phyloP scores from a whole-genome alignment of 495 filamentous ascomycete genomes.

The Hypoxylon lenormandii region DNA sequence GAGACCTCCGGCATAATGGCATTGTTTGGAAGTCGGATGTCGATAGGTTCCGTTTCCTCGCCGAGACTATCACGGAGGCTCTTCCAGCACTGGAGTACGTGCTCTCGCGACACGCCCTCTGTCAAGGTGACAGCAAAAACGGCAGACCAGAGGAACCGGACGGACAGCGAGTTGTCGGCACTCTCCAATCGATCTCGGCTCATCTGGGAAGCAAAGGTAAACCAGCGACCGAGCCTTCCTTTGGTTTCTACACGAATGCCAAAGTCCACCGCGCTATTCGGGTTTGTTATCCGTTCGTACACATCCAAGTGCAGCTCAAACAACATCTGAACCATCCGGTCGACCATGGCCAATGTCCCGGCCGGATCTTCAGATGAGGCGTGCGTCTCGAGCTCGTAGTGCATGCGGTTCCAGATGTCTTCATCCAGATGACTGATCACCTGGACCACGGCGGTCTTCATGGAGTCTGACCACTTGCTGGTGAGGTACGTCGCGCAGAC shows the following conservation, averaged over 20 bases:
- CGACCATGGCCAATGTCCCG: constrained; percentile 42
- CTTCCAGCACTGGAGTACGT: constrained; percentile 82
- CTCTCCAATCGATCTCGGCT: constrained; percentile 58
- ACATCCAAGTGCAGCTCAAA: constrained; percentile 92
- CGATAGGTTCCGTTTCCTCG: constrained; percentile 48
- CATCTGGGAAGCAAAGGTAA: constrained; percentile 72
- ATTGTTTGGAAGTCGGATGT: constrained; percentile 83
- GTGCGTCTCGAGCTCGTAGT: constrained; percentile 56
- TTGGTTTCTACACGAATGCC: constrained; percentile 70
- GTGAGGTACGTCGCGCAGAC: constrained; percentile 71
- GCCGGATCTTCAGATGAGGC: constrained; percentile 39
- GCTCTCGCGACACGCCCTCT: constrained; percentile 76
- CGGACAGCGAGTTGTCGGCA: constrained; percentile 61
- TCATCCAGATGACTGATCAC: constrained; percentile 76
- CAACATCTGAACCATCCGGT: constrained; percentile 77
- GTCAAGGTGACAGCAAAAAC: constrained; percentile 77
- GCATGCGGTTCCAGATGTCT: constrained; percentile 69
- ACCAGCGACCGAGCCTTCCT: constrained; percentile 81
- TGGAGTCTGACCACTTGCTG: constrained; percentile 75
- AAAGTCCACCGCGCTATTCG: constrained; percentile 74
- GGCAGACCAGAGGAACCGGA: constrained; percentile 85
- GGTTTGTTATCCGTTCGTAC: constrained; percentile 79
- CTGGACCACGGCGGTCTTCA: constrained; percentile 78
- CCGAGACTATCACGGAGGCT: constrained; percentile 65
- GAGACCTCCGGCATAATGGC: constrained; percentile 90